Evolutionary conservation across 2,329 filamentous ascomycete genomes (phyloP), one percentile per base, ranked within the genome.

Genomic region (Arthrinium phaeospermum): DNA sequence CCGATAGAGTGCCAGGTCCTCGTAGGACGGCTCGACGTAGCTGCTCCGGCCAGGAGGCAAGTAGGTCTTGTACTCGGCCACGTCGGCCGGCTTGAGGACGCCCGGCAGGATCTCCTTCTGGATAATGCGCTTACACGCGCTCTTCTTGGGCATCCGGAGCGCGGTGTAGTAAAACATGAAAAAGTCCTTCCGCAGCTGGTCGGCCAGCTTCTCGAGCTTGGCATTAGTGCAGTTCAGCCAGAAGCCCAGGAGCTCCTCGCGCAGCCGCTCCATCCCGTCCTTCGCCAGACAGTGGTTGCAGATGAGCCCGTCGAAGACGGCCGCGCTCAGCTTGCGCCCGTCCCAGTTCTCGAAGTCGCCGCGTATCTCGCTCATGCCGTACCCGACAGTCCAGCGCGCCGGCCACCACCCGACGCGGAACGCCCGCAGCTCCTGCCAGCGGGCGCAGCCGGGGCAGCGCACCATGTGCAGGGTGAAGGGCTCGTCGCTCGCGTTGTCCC

Each of bases 381-480:
- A 61, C 16, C 53, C 53, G 30, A 61, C 16, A 2, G 30, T 22
- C 53, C 53, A 61, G 16, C 53, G 30, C 30, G 53, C 16, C 6
- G 2, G 34, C 30, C 53, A 61, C 16, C 0, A 8, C 6, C 53
- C 53, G 30, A 61, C 53, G 16, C 53, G 53, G 16, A 61, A 61
- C 27, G 30, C 53, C 53, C 53, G 53, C 53, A 61, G 53, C 53
- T 61, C 53, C 53, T 61, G 53, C 53, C 53, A 61, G 27, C 27
- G 16, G 16, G 53, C 16, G 16, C 53, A 61, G 27, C 53, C 27
- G 53, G 53, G 53, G 7, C 53, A 61, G 53, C 53, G 53, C 53
- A 34, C 53, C 53, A 61, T 61, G 53, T 61, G 53, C 53, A 61
- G 53, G 53, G 53, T 61, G 30, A 61, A 61, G 53, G 53, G 53